These are phyloP conservation scores for Deakozyma indianensis DNA, from an alignment of 805 yeast species.

Conservation along the genomic window DNA sequence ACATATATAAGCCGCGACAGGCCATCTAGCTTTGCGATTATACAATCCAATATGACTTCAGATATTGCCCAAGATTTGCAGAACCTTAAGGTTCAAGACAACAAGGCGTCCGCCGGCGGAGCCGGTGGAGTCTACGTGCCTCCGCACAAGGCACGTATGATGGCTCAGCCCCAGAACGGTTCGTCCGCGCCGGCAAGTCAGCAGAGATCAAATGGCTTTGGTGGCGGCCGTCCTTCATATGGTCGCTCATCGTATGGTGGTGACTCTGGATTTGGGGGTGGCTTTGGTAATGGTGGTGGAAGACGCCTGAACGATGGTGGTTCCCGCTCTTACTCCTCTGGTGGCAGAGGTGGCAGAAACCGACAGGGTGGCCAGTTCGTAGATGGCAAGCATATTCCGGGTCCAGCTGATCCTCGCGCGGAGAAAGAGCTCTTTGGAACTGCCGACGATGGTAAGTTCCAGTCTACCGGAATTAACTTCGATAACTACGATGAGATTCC, in stretches of 20 bases:
- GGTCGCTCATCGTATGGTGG: slow-evolving; percentile 15
- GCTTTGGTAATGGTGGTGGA: slow-evolving; percentile 19
- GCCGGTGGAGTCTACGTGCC: slow-evolving; percentile 30
- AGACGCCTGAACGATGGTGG: slow-evolving; percentile 18
- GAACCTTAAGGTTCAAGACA: slow-evolving; percentile 1
- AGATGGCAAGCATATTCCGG: slow-evolving; percentile 80
- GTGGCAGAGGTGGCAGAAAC: slow-evolving; percentile 21
- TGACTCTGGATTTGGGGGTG: slow-evolving; percentile 16
- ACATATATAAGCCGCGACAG: background rate
- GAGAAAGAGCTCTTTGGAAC: slow-evolving; percentile 80
- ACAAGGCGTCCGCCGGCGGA: slow-evolving; percentile 1
- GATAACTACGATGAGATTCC: slow-evolving; percentile 98
- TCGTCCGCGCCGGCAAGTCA: slow-evolving; percentile 17
- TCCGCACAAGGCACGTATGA: slow-evolving; percentile 29
- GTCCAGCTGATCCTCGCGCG: slow-evolving; percentile 49
- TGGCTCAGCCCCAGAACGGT: slow-evolving; percentile 4
- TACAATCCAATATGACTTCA: background rate
- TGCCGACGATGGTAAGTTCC: slow-evolving; percentile 54
- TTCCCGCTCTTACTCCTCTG: slow-evolving; percentile 12
- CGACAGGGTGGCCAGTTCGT: slow-evolving; percentile 67
- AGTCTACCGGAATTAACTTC: slow-evolving; percentile 94
- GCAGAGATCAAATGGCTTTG: slow-evolving; percentile 11
- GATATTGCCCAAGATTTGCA: background rate
- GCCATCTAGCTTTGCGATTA: background rate
- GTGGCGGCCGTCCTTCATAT: slow-evolving; percentile 9